A percentile compares a stretch with the other conserved stretches of the same genome.
Conservation (phyloP, 257 asterid species). For the Thymus mandschuricus region DNA sequence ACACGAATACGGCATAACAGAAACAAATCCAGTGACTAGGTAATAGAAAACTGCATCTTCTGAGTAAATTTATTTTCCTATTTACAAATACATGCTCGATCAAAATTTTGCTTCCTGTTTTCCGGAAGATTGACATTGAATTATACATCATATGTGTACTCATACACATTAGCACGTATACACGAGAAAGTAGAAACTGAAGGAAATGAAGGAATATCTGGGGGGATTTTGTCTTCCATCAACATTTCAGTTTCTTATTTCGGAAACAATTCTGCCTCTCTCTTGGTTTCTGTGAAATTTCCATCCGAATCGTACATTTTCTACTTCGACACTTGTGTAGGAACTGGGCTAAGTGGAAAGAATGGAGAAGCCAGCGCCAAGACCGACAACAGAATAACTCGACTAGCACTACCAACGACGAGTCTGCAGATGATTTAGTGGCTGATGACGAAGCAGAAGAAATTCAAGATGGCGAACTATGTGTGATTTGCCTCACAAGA, state of each 20-base stretch:
- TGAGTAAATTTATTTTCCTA: not conserved
- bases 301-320: not conserved
- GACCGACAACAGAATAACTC: slow-evolving; percentile 46
- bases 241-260: slow-evolving; percentile 13
- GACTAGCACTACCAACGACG: slow-evolving; percentile 33
- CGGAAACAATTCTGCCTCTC: not conserved
- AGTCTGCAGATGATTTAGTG: slow-evolving; percentile 34
- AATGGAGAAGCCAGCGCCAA: slow-evolving; percentile 58
- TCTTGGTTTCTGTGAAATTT: not conserved
- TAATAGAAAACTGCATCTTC: not conserved
- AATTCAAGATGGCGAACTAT: slow-evolving; percentile 79
- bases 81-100: not conserved
- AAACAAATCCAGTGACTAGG: not conserved
- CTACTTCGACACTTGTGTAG: slow-evolving; percentile 36
- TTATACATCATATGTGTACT: not conserved
- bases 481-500: slow-evolving; percentile 80
- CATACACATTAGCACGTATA: not conserved
- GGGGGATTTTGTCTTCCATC: slow-evolving; percentile 5
- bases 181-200: not conserved
- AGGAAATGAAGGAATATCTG: not conserved
- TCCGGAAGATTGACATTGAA: not conserved
- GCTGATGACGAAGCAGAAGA: slow-evolving; percentile 69
- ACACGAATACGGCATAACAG: not conserved
- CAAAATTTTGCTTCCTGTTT: not conserved
- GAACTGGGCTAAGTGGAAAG: slow-evolving; percentile 86